Conservation (phyloP, 331 rosid genomes). For the Prunus yedoensis region DNA sequence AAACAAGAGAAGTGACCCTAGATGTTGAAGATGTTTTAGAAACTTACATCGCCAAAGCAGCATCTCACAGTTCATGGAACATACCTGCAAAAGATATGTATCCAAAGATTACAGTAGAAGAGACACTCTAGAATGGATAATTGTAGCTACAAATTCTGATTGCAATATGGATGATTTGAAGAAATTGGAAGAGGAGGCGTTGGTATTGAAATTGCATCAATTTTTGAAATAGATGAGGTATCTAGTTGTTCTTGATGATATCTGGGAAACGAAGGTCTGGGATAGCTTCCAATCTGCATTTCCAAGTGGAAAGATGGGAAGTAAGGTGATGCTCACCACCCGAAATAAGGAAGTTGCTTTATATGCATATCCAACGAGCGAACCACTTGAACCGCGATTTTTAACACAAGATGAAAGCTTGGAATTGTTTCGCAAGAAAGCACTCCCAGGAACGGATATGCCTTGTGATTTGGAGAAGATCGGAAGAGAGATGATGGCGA, state of each 20-base stretch:
- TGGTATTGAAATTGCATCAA: background rate
- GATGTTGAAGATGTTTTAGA: too few relatives aligned
- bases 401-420: too few relatives aligned
- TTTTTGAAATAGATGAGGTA: conserved; percentile 9
- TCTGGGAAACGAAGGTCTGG: conserved; percentile 6
- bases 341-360: conserved; percentile 23
- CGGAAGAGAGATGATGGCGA: background rate
- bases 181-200: background rate
- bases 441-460: background rate
- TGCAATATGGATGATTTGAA: background rate
- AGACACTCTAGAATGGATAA: too few relatives aligned
- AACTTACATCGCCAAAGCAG: too few relatives aligned
- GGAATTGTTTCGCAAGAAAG: background rate
- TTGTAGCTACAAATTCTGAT: too few relatives aligned
- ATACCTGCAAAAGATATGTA: too few relatives aligned
- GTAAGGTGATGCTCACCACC: too few relatives aligned
- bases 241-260: conserved; percentile 26
- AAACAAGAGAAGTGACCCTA: too few relatives aligned
- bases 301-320: too few relatives aligned
- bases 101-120: too few relatives aligned
- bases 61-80: too few relatives aligned
- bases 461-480: background rate
- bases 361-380: background rate
- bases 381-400: too few relatives aligned
- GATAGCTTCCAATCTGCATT: background rate